These are phyloP conservation scores for Sarcomyxa edulis DNA, from an alignment of 768 basidiomycete species.

Conservation along the genomic window DNA sequence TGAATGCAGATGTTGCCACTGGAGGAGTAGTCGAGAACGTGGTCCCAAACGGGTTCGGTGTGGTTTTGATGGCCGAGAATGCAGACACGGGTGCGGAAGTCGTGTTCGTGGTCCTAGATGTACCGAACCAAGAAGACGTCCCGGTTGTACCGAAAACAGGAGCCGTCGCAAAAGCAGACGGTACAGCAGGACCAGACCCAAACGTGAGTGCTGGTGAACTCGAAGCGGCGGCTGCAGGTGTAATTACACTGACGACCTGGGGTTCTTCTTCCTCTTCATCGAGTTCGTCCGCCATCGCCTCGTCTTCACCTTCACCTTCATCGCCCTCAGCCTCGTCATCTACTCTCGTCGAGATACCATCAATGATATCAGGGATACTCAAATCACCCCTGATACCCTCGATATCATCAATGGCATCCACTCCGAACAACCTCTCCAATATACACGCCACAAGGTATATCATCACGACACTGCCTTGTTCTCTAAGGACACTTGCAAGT, in stretches of 20 bases:
- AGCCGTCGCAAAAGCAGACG: background rate
- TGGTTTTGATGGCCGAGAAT: slow-evolving; percentile 32
- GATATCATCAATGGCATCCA: slow-evolving; percentile 73
- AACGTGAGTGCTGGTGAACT: slow-evolving; percentile 7
- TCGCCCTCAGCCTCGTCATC: slow-evolving; percentile 15
- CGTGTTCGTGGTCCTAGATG: slow-evolving; percentile 9
- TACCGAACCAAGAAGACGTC: too few relatives aligned
- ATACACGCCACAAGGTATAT: slow-evolving; percentile 89
- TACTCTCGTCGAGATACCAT: slow-evolving; percentile 40
- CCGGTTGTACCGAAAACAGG: slow-evolving; percentile 6
- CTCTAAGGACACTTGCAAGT: slow-evolving; percentile 55
- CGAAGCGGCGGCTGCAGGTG: background rate
- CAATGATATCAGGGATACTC: slow-evolving; percentile 59
- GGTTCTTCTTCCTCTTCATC: slow-evolving; percentile 13
- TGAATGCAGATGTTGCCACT: slow-evolving; percentile 12
- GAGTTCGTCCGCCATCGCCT: too few relatives aligned
- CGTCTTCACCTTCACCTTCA: slow-evolving; percentile 18
- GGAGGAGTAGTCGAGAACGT: slow-evolving; percentile 27
- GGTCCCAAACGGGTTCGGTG: slow-evolving; percentile 31
- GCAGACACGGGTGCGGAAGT: slow-evolving; percentile 24
- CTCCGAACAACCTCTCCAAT: slow-evolving; percentile 80
- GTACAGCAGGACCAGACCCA: background rate
- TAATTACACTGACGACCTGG: background rate
- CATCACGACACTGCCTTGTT: slow-evolving; percentile 63
- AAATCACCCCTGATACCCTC: slow-evolving; percentile 58